Percentiles rank a stretch among this genome's conserved stretches.
These are phyloP conservation scores for Sarocladium strictum DNA, from an alignment of 2,329 filamentous ascomycete genomes.

Conservation along the genomic window DNA sequence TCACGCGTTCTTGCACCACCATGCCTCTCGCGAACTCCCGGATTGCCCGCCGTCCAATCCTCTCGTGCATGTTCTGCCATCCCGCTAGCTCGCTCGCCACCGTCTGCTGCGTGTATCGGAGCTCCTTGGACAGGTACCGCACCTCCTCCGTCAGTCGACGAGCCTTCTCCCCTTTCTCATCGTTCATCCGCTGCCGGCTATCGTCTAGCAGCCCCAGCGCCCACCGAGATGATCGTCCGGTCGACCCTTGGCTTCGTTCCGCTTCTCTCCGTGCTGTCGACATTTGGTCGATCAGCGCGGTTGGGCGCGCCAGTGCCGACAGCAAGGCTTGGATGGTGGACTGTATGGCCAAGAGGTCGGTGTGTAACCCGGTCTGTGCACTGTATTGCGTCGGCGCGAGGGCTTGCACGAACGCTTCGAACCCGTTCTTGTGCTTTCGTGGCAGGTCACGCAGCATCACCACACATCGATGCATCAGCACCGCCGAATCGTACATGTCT, in stretches of 20 bases:
- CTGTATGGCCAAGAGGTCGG: constrained; percentile 72
- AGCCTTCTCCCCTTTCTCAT: constrained; percentile 79
- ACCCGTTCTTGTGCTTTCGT: constrained; percentile 57
- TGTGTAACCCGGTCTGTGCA: constrained; percentile 68
- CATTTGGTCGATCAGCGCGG: constrained; percentile 72
- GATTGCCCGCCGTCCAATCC: constrained; percentile 68
- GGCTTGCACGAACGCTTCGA: constrained; percentile 65
- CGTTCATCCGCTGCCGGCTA: constrained; percentile 71
- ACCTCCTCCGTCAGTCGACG: constrained; percentile 64
- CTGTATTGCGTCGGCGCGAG: constrained; percentile 64
- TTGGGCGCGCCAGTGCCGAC: constrained; percentile 70
- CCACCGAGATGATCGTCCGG: constrained; percentile 68
- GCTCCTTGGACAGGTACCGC: constrained; percentile 68
- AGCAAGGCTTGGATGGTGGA: constrained; percentile 79
- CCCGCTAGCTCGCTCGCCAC: constrained; percentile 87
- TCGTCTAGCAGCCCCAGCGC: constrained; percentile 80
- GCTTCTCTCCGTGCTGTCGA: constrained; percentile 67
- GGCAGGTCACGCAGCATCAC: constrained; percentile 63
- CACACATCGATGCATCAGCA: constrained; percentile 46
- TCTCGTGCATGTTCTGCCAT: constrained; percentile 86
- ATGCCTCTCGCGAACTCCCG: constrained; percentile 70
- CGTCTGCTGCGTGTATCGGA: constrained; percentile 88
- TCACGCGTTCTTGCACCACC: constrained; percentile 72
- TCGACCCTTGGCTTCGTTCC: constrained; percentile 69
- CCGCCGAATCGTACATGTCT: constrained; percentile 65